Evolutionary conservation across 148 eudicot species (phyloP), one percentile per base, ranked within the genome.

Genomic region (Euryodendron excelsum): DNA sequence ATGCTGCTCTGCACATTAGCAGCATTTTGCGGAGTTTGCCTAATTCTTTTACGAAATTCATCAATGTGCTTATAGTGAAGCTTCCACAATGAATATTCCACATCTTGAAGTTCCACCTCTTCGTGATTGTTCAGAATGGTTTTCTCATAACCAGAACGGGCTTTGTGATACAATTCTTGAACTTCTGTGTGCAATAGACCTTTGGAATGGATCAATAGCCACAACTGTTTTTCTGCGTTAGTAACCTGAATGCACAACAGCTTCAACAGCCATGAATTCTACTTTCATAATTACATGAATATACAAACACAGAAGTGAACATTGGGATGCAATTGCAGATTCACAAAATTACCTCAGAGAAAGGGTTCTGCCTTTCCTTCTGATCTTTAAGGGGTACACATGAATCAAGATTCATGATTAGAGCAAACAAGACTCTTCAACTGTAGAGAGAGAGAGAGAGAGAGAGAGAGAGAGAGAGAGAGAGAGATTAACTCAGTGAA

Each of bases 11-110:
- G 52, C 9, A 77, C 62, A 73, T 50, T 69, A 41, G 53, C 73
- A 41, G 41, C 78, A 53, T 73, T 81, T n/a, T n/a, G 70, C 21
- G 67, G 74, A 52, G 73, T 75, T 60, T 85, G 87, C 77, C 80
- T 81, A 37, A 89, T 83, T 69, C 78, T 85, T 81, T 80, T 93
- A n/a, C 98, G 97, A 80, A 88, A 96, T 72, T 93, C 99, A 78
- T 91, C 94, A 73, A 93, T 93, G 78, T 93, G 98, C 82, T 86
- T 86, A 82, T 96, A 96, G 74, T 96, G 98, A 73, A 96, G 97
- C 85, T 89, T 96, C 99, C 99, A 96, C 69, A 96, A 53, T 28
- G 84, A 86, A 77, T 83, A 89, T 69, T 96, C 99, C 62, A 83
- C 77, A 53, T 88, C 90, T 79, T 91, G 97, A 84, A 87, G 91